Conservation (phyloP, 2,329 filamentous ascomycete species). For the Stagonosporopsis cucurbitacearum region DNA sequence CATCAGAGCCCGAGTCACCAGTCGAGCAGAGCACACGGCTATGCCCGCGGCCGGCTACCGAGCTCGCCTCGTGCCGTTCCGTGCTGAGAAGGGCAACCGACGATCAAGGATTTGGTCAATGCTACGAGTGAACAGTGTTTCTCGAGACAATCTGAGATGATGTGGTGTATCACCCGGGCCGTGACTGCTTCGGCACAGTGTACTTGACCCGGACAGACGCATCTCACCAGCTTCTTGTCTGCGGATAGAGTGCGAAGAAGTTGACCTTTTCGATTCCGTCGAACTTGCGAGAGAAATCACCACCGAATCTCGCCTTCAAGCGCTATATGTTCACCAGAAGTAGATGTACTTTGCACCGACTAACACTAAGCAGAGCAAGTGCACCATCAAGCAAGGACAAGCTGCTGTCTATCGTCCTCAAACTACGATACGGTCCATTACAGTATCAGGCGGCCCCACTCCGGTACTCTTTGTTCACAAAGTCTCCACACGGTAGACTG, state of each 20-base stretch:
- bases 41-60: constrained; percentile 10
- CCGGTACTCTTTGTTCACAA: not conserved
- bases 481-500: not conserved
- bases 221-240: not conserved
- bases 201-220: constrained; percentile 1
- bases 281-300: not conserved
- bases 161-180: constrained; percentile 7
- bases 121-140: not conserved
- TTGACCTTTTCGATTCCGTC: not conserved
- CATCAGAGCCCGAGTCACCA: constrained; percentile 3
- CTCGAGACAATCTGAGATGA: not conserved
- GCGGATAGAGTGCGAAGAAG: not conserved
- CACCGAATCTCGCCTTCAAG: not conserved
- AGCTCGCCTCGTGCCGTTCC: constrained; percentile 13
- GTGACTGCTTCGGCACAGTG: constrained; percentile 1
- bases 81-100: constrained; percentile 10
- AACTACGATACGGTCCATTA: not conserved
- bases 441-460: not conserved
- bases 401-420: not conserved
- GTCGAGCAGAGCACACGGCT: constrained; percentile 9
- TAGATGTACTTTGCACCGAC: too few species aligned
- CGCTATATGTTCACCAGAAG: not conserved
- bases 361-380: not conserved
- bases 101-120: constrained; percentile 6
- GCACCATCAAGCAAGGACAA: not conserved